Evolutionary conservation across 2,329 filamentous ascomycete genomes (phyloP).

Genomic region (Lasiodiplodia theobromae): DNA sequence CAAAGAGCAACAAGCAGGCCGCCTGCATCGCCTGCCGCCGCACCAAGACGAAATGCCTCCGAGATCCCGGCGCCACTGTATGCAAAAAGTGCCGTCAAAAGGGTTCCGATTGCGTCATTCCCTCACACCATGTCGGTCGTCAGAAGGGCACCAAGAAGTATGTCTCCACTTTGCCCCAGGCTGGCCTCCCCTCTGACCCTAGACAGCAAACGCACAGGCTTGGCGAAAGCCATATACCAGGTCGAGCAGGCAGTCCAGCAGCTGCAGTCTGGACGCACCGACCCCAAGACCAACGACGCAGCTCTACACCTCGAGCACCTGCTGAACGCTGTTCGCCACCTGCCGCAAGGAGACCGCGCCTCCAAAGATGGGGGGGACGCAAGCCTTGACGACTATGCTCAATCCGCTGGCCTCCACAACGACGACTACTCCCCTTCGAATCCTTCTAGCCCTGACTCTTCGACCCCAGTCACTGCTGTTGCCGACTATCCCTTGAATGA

Average conservation of each 20-base stretch:
- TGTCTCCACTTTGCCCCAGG: slow-evolving; percentile 35
- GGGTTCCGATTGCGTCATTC: slow-evolving; percentile 69
- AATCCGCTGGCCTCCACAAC: slow-evolving; percentile 30
- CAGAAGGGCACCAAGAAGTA: slow-evolving; percentile 82
- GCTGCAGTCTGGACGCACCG: slow-evolving; percentile 22
- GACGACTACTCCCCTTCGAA: slow-evolving; percentile 18
- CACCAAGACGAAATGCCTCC: slow-evolving; percentile 73
- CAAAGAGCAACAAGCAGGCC: slow-evolving; percentile 48
- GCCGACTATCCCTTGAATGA: slow-evolving; percentile 67
- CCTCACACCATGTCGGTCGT: slow-evolving; percentile 71
- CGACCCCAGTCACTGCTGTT: slow-evolving; percentile 27
- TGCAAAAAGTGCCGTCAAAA: slow-evolving; percentile 69
- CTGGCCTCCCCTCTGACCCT: slow-evolving; percentile 31
- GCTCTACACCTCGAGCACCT: slow-evolving; percentile 15
- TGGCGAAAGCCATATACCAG: slow-evolving; percentile 77
- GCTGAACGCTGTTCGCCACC: slow-evolving; percentile 31
- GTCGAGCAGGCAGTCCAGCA: slow-evolving; percentile 69
- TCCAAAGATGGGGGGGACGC: slow-evolving; percentile 32
- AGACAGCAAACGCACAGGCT: slow-evolving; percentile 72
- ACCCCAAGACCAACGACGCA: slow-evolving; percentile 11
- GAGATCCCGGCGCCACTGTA: slow-evolving; percentile 57
- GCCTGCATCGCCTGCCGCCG: slow-evolving; percentile 70
- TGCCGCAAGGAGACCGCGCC: slow-evolving; percentile 53
- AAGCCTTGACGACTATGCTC: slow-evolving; percentile 33
- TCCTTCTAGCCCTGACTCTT: slow-evolving; percentile 27